Conservation (phyloP, 2,329 filamentous ascomycete species). For the Coniochaeta ligniaria region DNA sequence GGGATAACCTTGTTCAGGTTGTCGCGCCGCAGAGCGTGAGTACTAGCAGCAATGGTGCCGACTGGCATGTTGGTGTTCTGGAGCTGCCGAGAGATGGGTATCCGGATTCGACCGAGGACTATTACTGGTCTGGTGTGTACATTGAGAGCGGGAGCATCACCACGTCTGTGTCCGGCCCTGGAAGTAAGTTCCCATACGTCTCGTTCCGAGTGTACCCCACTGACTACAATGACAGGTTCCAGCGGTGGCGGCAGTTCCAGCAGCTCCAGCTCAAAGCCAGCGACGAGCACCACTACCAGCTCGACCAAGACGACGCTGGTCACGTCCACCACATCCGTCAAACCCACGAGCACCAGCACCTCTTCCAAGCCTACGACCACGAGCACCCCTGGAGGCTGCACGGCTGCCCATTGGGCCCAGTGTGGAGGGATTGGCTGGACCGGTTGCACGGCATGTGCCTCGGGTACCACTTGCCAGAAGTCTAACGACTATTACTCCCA, state of each 20-base stretch:
- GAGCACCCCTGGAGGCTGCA: slow-evolving; percentile 7
- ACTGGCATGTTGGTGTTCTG: slow-evolving; percentile 63
- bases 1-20: slow-evolving; percentile 42
- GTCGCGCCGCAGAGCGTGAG: slow-evolving; percentile 50
- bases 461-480: slow-evolving; percentile 16
- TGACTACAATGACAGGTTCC: background rate
- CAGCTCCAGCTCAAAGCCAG: background rate
- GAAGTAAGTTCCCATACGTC: background rate
- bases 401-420: slow-evolving; percentile 15
- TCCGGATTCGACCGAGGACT: slow-evolving; percentile 48
- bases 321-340: background rate
- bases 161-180: slow-evolving; percentile 10
- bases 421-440: slow-evolving; percentile 17
- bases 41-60: slow-evolving; percentile 55
- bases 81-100: slow-evolving; percentile 49
- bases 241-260: background rate
- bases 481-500: slow-evolving; percentile 18
- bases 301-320: slow-evolving; percentile 1
- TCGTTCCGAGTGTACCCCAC: background rate
- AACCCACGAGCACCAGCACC: slow-evolving; percentile 1
- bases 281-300: background rate
- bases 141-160: slow-evolving; percentile 45
- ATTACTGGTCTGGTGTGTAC: slow-evolving; percentile 63
- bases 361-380: background rate
- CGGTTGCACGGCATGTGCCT: slow-evolving; percentile 17